Conservation (phyloP, 2,329 filamentous ascomycete species). For the Pseudogymnoascus sp. region DNA sequence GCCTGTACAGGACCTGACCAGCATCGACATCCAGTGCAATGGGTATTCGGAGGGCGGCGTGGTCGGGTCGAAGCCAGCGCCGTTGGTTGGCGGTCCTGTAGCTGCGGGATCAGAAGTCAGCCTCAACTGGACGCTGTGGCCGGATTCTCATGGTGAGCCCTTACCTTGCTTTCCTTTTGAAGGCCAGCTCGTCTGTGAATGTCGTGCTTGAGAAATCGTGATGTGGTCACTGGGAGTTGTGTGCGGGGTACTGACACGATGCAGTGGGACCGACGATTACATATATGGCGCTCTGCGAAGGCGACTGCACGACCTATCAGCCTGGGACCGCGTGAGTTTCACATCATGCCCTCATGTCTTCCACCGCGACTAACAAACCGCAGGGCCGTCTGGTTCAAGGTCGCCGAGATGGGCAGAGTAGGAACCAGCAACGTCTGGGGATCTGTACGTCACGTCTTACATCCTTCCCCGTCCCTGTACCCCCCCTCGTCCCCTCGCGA, state of each 20-base stretch:
- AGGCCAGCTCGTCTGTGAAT: background rate
- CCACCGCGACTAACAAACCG: background rate
- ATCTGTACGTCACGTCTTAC: background rate
- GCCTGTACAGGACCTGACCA: slow-evolving; percentile 45
- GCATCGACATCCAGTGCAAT: slow-evolving; percentile 49
- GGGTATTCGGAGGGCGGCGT: slow-evolving; percentile 43
- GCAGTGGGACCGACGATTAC: slow-evolving; percentile 45
- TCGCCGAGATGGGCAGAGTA: slow-evolving; percentile 12
- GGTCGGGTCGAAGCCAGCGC: slow-evolving; percentile 43
- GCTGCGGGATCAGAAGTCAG: slow-evolving; percentile 47
- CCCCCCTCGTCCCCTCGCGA: background rate
- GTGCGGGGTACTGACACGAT: slow-evolving; percentile 40
- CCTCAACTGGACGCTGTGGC: slow-evolving; percentile 48
- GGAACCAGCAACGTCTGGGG: slow-evolving; percentile 16
- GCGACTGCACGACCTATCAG: slow-evolving; percentile 42
- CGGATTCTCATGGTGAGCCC: slow-evolving; percentile 27
- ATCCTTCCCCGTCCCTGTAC: too few relatives aligned
- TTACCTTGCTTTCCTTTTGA: slow-evolving; percentile 9
- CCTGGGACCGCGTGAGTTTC: slow-evolving; percentile 35
- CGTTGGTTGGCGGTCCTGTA: slow-evolving; percentile 46
- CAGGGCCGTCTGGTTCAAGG: slow-evolving; percentile 19
- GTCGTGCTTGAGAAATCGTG: background rate
- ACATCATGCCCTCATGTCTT: background rate
- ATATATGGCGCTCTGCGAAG: slow-evolving; percentile 52
- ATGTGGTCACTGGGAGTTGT: background rate